Evolutionary conservation across 2,329 filamentous ascomycete species (phyloP).

Genomic region (Penicillium capsulatum): DNA sequence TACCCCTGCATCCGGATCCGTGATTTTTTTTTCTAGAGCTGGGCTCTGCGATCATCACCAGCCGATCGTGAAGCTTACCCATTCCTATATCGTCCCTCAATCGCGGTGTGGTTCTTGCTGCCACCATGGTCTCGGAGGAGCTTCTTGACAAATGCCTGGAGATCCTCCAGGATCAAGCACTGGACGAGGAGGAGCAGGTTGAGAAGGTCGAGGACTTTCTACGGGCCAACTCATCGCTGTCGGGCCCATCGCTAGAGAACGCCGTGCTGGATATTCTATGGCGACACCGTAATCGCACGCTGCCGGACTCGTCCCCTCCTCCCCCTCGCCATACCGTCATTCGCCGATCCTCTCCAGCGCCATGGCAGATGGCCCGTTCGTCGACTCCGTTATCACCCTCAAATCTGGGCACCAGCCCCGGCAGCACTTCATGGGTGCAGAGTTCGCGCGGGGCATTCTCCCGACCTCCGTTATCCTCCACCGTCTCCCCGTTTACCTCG

Average conservation of each 20-base stretch:
- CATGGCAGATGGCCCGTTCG: conserved; percentile 74
- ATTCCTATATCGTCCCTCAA: no score
- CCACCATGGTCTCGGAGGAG: conserved; percentile 82
- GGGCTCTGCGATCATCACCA: conserved; percentile 3
- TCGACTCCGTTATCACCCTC: conserved; percentile 79
- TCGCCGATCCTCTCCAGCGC: conserved; percentile 84
- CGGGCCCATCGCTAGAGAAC: conserved; percentile 77
- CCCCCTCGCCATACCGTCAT: conserved; percentile 85
- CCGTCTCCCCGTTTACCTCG: conserved; percentile 86
- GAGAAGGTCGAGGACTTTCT: conserved; percentile 85
- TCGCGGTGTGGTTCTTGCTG: conserved; percentile 10
- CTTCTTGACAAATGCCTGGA: conserved; percentile 88
- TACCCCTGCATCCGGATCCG: neutral
- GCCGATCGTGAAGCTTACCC: conserved; percentile 7
- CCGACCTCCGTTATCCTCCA: conserved; percentile 69
- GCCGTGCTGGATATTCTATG: conserved; percentile 85
- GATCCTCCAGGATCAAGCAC: conserved; percentile 71
- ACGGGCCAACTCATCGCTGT: conserved; percentile 70
- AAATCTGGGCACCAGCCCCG: conserved; percentile 69
- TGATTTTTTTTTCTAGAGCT: no score
- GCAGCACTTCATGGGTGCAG: conserved; percentile 74
- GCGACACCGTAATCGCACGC: conserved; percentile 47
- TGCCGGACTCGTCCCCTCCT: conserved; percentile 68
- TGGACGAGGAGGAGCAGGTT: conserved; percentile 94
- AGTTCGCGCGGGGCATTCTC: conserved; percentile 68